These are phyloP conservation scores for Podospora fimiseda DNA, from an alignment of 495 filamentous ascomycete genomes.

Conservation along the genomic window DNA sequence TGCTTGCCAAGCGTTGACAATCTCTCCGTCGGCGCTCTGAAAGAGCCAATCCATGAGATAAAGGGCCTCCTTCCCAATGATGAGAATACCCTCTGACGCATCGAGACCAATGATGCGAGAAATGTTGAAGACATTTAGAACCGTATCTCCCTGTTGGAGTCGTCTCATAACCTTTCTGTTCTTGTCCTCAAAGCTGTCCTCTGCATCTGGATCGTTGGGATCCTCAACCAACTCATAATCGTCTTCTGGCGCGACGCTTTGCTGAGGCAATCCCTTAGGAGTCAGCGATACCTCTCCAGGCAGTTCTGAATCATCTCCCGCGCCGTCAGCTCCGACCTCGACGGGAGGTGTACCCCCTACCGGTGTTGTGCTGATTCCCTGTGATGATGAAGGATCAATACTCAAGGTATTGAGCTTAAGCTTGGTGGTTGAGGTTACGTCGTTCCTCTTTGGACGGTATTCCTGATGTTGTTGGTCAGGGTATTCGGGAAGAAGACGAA, in stretches of 20 bases:
- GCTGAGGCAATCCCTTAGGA: conserved; percentile 9
- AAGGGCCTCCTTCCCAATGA: conserved; percentile 84
- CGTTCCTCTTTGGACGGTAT: conserved; percentile 78
- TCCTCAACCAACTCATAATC: conserved; percentile 91
- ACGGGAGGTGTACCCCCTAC: conserved; percentile 7
- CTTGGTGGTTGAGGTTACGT: conserved; percentile 15
- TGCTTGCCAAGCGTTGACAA: conserved; percentile 92
- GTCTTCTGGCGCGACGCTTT: conserved; percentile 58
- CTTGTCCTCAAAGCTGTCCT: conserved; percentile 90
- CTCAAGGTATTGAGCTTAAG: conserved; percentile 41
- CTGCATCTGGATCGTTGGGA: conserved; percentile 67
- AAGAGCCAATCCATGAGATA: conserved; percentile 96
- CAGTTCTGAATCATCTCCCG: conserved; percentile 21
- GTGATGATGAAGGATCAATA: conserved; percentile 1
- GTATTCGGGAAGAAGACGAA: conserved; percentile 73
- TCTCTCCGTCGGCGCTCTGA: conserved; percentile 88
- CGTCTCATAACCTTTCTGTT: conserved; percentile 96
- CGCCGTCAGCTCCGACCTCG: conserved; percentile 16
- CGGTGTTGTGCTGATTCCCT: conserved; percentile 15
- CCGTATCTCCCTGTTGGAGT: conserved; percentile 81
- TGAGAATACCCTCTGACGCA: conserved; percentile 83
- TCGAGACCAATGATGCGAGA: conserved; percentile 91
- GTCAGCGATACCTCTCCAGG: conserved; percentile 14
- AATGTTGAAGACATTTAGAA: conserved; percentile 92
- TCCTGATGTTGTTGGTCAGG: conserved; percentile 58